Evolutionary conservation across 2,329 filamentous ascomycete genomes (phyloP).

Genomic region (Fusarium nisikadoi): DNA sequence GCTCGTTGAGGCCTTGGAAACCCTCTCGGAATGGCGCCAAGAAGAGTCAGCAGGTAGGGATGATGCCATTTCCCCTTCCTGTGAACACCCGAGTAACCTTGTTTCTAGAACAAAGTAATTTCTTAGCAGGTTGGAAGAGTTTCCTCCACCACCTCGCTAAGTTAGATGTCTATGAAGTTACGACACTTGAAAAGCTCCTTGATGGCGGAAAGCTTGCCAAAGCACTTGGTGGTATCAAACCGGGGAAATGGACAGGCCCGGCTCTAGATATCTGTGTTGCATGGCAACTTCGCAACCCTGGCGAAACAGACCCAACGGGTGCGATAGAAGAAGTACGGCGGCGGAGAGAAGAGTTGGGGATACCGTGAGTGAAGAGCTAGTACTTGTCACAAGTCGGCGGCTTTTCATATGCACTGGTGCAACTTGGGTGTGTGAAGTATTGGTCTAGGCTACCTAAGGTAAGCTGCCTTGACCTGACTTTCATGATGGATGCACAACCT

Average conservation of each 20-base stretch:
- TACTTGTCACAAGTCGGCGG: background rate
- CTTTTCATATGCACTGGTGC: background rate
- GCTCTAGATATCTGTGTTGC: conserved; percentile 83
- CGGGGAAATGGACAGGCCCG: conserved; percentile 84
- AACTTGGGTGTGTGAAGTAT: background rate
- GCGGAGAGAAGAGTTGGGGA: conserved; percentile 63
- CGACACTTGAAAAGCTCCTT: conserved; percentile 70
- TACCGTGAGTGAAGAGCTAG: conserved; percentile 24
- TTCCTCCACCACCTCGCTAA: conserved; percentile 66
- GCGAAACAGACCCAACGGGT: conserved; percentile 65
- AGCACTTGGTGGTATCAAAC: conserved; percentile 72
- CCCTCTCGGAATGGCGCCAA: conserved; percentile 48
- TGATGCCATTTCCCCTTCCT: conserved; percentile 32
- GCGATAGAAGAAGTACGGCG: conserved; percentile 69
- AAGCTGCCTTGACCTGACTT: background rate
- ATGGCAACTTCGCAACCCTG: conserved; percentile 89
- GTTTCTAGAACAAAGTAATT: conserved; percentile 54
- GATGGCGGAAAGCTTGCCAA: conserved; percentile 80
- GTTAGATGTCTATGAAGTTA: conserved; percentile 67
- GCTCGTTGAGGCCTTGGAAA: conserved; percentile 68
- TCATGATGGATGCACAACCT: background rate
- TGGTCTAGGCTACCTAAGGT: background rate
- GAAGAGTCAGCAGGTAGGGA: conserved; percentile 52
- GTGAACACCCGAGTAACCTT: conserved; percentile 6
- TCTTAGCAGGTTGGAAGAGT: conserved; percentile 62